These are phyloP conservation scores for Chlorociboria aeruginascens DNA, from an alignment of 495 filamentous ascomycete genomes.

Conservation along the genomic window DNA sequence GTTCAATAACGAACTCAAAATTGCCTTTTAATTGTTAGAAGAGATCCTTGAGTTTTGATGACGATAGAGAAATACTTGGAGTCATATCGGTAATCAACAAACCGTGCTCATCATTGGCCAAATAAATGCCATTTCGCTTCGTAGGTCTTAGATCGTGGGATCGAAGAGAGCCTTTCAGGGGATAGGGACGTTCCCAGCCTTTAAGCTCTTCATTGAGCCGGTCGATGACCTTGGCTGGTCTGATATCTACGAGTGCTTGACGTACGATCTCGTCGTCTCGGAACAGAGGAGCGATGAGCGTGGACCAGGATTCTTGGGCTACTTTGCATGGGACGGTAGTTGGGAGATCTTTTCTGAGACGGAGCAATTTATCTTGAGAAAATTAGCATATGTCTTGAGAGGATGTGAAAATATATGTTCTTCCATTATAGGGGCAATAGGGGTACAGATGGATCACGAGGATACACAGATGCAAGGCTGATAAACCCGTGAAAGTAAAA, in stretches of 20 bases:
- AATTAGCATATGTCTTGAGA: background rate
- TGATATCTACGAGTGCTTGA: conserved; percentile 18
- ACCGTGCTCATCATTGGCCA: conserved; percentile 50
- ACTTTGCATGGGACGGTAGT: conserved; percentile 10
- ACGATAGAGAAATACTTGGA: conserved; percentile 10
- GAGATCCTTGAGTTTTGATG: background rate
- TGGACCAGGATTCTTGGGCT: conserved; percentile 6
- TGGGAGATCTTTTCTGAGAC: conserved; percentile 16
- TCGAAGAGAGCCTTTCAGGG: background rate
- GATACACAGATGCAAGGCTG: too few species aligned
- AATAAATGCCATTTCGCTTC: conserved; percentile 42
- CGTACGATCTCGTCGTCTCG: conserved; percentile 9
- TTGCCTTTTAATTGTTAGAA: background rate
- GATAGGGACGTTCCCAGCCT: conserved; percentile 2
- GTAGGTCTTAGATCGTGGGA: conserved; percentile 21
- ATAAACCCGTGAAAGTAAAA: background rate
- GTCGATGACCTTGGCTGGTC: conserved; percentile 10
- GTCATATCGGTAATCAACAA: conserved; percentile 79
- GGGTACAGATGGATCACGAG: too few species aligned
- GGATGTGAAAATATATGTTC: too few species aligned
- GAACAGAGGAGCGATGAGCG: conserved; percentile 13
- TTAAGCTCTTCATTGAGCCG: conserved; percentile 41
- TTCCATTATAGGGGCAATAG: too few species aligned
- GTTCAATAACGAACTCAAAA: conserved; percentile 38
- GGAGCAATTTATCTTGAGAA: conserved; percentile 15